phyloP scores from a whole-genome alignment of 2,329 filamentous ascomycete species.

The Alternaria incomplexa region DNA sequence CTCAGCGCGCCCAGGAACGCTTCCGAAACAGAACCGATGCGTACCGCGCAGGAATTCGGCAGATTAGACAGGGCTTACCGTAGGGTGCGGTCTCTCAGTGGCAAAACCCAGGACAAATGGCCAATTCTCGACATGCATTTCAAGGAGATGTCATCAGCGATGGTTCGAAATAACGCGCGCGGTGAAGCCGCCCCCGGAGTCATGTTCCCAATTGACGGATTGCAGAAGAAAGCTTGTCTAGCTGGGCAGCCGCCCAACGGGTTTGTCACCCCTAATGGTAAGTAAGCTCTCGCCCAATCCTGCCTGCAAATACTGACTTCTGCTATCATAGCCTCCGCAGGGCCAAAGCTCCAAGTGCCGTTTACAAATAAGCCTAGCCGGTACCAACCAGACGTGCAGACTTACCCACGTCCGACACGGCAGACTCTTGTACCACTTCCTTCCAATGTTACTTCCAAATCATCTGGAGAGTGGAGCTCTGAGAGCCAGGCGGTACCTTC shows the following conservation, averaged over 20 bases:
- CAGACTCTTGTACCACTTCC: conserved; percentile 3
- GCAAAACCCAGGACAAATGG: conserved; percentile 41
- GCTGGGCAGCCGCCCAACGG: not conserved
- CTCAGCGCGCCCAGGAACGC: conserved; percentile 19
- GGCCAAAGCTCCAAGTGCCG: conserved; percentile 4
- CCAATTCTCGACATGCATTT: conserved; percentile 35
- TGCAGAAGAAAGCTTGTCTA: not conserved
- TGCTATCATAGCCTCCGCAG: not conserved
- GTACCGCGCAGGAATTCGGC: conserved; percentile 27
- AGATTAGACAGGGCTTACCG: conserved; percentile 37
- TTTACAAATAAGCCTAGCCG: conserved; percentile 1
- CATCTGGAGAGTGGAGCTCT: not conserved
- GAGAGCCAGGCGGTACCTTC: not conserved
- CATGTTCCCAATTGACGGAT: conserved; percentile 3
- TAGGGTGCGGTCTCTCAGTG: conserved; percentile 35
- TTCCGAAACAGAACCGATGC: conserved; percentile 14
- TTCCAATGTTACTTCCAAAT: not conserved
- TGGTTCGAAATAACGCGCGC: conserved; percentile 25
- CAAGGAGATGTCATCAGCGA: conserved; percentile 29
- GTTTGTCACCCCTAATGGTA: not conserved
- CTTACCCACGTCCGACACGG: not conserved
- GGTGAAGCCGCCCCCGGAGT: conserved; percentile 19
- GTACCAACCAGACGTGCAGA: not conserved
- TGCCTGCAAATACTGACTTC: not conserved
- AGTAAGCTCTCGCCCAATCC: not conserved